Conservation (phyloP, 1,284 basidiomycete species). For the Fomitopsis schrenkii region DNA sequence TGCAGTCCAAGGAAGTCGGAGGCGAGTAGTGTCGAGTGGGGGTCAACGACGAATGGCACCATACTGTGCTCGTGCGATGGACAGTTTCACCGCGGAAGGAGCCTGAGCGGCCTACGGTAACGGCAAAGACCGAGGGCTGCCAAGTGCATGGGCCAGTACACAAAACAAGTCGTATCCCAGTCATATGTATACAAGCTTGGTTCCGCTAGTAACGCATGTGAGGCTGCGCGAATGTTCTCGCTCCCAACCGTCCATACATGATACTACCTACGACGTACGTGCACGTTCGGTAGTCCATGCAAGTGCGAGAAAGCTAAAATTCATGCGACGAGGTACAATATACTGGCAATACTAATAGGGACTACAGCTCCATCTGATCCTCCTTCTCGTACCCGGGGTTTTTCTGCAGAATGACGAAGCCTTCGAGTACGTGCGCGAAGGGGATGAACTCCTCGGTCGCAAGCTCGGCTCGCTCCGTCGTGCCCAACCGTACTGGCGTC, state of each 20-base stretch:
- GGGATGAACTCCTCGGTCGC: conserved; percentile 97
- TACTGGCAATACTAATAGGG: background rate
- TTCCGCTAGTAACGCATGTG: too few species aligned
- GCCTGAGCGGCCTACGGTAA: background rate
- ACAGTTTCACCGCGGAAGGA: background rate
- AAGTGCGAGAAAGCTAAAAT: conserved; percentile 2
- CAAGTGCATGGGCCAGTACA: background rate
- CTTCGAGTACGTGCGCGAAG: conserved; percentile 86
- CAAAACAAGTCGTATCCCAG: background rate
- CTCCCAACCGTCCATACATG: too few species aligned
- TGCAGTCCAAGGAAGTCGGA: background rate
- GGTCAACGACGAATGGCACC: background rate
- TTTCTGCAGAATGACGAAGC: conserved; percentile 85
- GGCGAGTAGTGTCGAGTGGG: background rate
- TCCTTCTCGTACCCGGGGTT: conserved; percentile 83
- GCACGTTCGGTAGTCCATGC: background rate
- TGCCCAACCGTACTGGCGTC: conserved; percentile 92
- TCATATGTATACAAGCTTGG: too few species aligned
- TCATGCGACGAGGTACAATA: conserved; percentile 4
- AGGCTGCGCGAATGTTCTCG: too few species aligned
- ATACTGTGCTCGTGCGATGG: conserved; percentile 5
- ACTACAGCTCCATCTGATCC: conserved; percentile 74
- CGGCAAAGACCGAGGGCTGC: background rate
- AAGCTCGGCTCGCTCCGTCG: conserved; percentile 91
- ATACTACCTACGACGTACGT: too few species aligned